Evolutionary conservation across 78 protist species (phyloP).

Genomic region (Protostelium mycophagum): DNA sequence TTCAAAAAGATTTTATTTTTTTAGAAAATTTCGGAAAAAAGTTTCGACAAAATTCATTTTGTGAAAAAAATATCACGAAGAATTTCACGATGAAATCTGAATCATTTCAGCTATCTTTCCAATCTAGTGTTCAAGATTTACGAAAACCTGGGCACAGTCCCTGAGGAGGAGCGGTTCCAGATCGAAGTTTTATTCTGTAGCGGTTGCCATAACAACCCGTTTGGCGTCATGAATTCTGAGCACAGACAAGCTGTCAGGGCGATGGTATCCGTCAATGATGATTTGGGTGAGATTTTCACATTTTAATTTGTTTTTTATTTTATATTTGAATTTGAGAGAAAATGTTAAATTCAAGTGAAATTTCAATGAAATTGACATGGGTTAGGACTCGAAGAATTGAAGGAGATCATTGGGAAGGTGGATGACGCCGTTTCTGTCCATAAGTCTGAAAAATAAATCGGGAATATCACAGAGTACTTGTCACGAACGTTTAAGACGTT

Average conservation of each 20-base stretch:
- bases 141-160: background rate
- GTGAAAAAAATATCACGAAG: too few relatives aligned
- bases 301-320: background rate
- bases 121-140: background rate
- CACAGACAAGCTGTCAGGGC: background rate
- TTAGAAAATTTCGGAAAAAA: too few relatives aligned
- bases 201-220: background rate
- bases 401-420: background rate
- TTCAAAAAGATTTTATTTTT: too few relatives aligned
- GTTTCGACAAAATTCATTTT: too few relatives aligned
- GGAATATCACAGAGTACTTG: too few relatives aligned
- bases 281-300: background rate
- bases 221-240: background rate
- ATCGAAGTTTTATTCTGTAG: background rate
- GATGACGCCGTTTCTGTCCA: background rate
- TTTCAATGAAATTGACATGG: too few relatives aligned
- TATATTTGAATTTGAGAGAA: too few relatives aligned
- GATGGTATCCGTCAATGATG: background rate
- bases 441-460: too few relatives aligned
- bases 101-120: background rate
- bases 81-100: too few relatives aligned
- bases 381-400: background rate
- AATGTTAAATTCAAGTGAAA: too few relatives aligned
- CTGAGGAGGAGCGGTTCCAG: background rate
- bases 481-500: too few relatives aligned